phyloP scores from a whole-genome alignment of 345 rosid genomes.

The Orychophragmus violaceus region DNA sequence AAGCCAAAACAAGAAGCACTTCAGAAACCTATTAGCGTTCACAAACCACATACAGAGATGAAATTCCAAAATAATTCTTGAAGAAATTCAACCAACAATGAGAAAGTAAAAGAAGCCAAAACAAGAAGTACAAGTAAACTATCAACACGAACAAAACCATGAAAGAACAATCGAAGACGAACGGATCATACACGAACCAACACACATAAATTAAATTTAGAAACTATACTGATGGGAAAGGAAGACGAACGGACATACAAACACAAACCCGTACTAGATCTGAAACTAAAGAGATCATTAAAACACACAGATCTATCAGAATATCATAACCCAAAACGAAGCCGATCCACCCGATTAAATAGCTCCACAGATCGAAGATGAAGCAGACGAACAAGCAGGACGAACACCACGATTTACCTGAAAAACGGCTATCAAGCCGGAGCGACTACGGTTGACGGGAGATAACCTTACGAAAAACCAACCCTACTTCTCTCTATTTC shows the following conservation, averaged over 20 bases:
- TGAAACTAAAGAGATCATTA: slow-evolving; percentile 5
- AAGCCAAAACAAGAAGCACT: background rate
- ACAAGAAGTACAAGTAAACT: background rate
- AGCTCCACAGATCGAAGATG: slow-evolving; percentile 6
- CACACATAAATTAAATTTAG: too few relatives aligned
- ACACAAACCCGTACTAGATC: background rate
- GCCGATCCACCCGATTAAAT: slow-evolving; percentile 3
- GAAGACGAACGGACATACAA: background rate
- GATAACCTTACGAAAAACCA: background rate
- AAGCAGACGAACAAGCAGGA: background rate
- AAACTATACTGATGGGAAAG: too few relatives aligned
- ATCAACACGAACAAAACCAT: background rate
- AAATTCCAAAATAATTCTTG: background rate
- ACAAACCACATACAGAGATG: background rate
- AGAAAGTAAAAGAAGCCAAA: background rate
- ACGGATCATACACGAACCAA: too few relatives aligned
- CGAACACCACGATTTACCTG: slow-evolving; percentile 5
- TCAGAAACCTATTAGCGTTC: background rate
- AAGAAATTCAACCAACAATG: background rate
- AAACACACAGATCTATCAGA: background rate
- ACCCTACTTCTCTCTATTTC: slow-evolving; percentile 7
- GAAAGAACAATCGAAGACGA: too few relatives aligned
- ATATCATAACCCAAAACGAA: background rate
- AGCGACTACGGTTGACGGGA: background rate
- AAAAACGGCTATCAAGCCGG: slow-evolving; percentile 12